A percentile compares a stretch with the other conserved stretches of the same genome.
Evolutionary conservation across 257 asterid genomes (phyloP).

Genomic region (Eustoma russellianum): DNA sequence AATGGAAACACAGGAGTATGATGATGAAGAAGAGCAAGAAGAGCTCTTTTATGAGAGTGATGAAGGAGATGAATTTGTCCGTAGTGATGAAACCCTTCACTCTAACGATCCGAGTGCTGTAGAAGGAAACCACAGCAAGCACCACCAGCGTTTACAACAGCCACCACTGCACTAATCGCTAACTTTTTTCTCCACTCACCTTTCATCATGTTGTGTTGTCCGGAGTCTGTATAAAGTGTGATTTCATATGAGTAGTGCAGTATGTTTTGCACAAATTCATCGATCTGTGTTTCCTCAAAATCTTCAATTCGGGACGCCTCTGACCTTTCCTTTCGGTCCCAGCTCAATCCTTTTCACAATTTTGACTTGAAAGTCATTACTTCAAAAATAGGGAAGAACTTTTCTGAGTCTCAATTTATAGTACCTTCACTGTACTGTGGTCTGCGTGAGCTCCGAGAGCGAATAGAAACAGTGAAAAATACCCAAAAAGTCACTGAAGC

Average conservation of each 20-base stretch:
- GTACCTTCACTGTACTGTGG: slow-evolving; percentile 27
- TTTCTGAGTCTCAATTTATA: not conserved
- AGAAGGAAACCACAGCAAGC: slow-evolving; percentile 22
- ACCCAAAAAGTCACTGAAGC: slow-evolving; percentile 66
- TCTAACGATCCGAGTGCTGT: slow-evolving; percentile 17
- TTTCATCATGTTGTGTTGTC: too few species aligned
- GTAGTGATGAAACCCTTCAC: slow-evolving; percentile 1
- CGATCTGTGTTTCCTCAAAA: slow-evolving; percentile 8
- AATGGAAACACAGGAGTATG: not conserved
- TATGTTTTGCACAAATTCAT: slow-evolving; percentile 9
- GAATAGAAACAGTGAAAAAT: slow-evolving; percentile 53
- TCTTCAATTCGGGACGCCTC: slow-evolving; percentile 5
- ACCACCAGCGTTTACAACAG: too few species aligned
- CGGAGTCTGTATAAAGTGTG: too few species aligned
- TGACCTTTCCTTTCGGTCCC: slow-evolving; percentile 8
- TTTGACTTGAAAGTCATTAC: not conserved
- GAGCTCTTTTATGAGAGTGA: slow-evolving; percentile 6
- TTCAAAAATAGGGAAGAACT: not conserved
- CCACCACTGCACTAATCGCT: too few species aligned
- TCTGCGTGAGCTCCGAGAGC: slow-evolving; percentile 48
- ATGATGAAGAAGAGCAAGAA: slow-evolving; percentile 1
- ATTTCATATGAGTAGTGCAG: not conserved
- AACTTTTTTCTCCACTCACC: too few species aligned
- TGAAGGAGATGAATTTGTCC: slow-evolving; percentile 10
- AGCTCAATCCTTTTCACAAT: not conserved